Base-by-base conservation (phyloP, 768 basidiomycete genomes). In the Lentinula sp. region DNA sequence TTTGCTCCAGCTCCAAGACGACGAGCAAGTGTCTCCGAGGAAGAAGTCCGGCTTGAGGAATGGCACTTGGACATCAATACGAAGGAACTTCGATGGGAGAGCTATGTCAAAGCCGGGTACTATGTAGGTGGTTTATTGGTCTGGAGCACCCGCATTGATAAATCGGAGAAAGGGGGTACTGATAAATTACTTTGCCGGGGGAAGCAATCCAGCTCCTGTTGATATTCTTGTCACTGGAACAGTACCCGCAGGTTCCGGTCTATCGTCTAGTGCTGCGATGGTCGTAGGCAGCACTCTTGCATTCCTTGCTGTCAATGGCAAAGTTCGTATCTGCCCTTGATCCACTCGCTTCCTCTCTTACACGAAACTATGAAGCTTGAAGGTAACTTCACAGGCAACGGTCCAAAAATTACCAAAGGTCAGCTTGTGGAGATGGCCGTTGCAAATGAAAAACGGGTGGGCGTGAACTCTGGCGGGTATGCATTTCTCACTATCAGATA, bases 261-360 rank as follows among this genome's bases (percentile, higher is more conserved):
- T 96, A 4, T 93, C 90, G 6, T 93, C 90, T 3, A 93, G 90
- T 64, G 91, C 92, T 0, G 94, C 94, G 0, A 89, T 96, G 85
- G 91, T 94, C 37, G 91, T 95, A 23, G 89, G 91, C 0, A 91
- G 89, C 43, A 89, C 92, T 0, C 76, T 95, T 34, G 84, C 88
- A 0, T 91, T 95, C 69, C 75, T 95, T 31, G 86, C 86, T 5
- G 84, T 87, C 46, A 93, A 95, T 63, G 83, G 83, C 57, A 86
- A 91, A 68, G 81, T 80, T 64, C n/a, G 65, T 59, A 0, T 42
- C 35, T 62, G 67, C 56, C 64, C 65, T 40, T 2, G 13, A 16
- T 40, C 5, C 9, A 40, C 39, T 55, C 18, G 5, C 6, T 13
- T 55, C 1, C 8, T n/a, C 13, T 45, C 40, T 32, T 7, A 43